Evolutionary conservation across 805 yeast genomes (phyloP).

Genomic region (Schwanniomyces occidentalis): DNA sequence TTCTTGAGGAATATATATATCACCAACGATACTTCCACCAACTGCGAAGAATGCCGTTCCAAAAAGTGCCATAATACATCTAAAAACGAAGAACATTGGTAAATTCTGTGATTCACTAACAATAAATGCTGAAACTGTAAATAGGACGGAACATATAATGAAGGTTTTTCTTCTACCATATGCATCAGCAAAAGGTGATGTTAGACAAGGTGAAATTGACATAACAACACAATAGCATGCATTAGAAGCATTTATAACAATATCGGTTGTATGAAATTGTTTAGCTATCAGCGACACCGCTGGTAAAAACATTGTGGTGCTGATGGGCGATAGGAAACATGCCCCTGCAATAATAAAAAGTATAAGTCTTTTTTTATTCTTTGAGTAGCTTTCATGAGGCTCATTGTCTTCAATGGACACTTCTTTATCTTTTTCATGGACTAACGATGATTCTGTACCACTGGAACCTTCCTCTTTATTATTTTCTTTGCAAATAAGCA

Average conservation of each 20-base stretch:
- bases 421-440: too few relatives aligned
- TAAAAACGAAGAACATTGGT: slow-evolving; percentile 54
- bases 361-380: slow-evolving; percentile 2
- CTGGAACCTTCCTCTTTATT: too few relatives aligned
- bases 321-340: slow-evolving; percentile 46
- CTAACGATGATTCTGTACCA: too few relatives aligned
- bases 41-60: slow-evolving; percentile 57
- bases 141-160: slow-evolving; percentile 37
- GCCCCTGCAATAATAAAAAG: slow-evolving; percentile 16
- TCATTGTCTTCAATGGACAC: too few relatives aligned
- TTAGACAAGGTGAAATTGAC: slow-evolving; percentile 52
- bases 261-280: slow-evolving; percentile 45
- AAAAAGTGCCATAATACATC: slow-evolving; percentile 49
- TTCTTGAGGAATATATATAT: slow-evolving; percentile 50
- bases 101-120: slow-evolving; percentile 51
- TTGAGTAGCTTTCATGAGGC: too few relatives aligned
- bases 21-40: slow-evolving; percentile 54
- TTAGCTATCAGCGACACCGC: slow-evolving; percentile 51
- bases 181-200: slow-evolving; percentile 50
- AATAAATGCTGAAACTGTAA: slow-evolving; percentile 17
- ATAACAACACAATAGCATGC: slow-evolving; percentile 51
- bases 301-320: slow-evolving; percentile 48
- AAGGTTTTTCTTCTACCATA: slow-evolving; percentile 52
- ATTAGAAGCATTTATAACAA: slow-evolving; percentile 49
- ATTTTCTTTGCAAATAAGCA: too few relatives aligned